These are phyloP conservation scores for Pseudonitzschia pungens DNA, from an alignment of 108 stramenopile genomes.

Conservation along the genomic window DNA sequence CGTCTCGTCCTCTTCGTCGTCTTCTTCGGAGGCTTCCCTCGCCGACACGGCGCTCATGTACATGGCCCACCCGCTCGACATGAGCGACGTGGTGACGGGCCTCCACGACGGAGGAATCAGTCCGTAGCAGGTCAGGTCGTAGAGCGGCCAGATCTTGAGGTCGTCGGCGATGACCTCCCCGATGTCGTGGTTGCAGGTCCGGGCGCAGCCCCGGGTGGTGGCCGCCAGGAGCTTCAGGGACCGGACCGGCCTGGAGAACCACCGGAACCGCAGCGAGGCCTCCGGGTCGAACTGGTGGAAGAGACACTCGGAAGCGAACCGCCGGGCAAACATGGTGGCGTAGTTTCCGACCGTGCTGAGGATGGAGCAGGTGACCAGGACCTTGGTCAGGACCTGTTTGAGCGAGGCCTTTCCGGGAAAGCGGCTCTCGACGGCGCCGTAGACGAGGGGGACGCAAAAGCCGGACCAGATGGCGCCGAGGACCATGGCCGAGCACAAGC, in stretches of 20 bases:
- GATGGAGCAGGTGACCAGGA: not conserved
- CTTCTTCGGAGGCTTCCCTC: not conserved
- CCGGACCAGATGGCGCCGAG: not conserved
- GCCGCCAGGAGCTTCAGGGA: not conserved
- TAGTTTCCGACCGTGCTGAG: constrained; percentile 1
- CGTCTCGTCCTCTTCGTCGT: not conserved
- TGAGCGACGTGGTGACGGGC: constrained; percentile 4
- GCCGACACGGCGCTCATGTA: constrained; percentile 5
- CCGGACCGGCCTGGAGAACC: not conserved
- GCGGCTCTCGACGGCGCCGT: not conserved
- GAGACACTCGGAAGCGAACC: not conserved
- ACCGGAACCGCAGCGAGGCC: not conserved
- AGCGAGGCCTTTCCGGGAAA: constrained; percentile 8
- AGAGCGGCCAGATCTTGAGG: not conserved
- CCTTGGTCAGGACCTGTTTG: not conserved
- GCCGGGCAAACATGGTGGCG: not conserved
- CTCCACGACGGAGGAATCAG: not conserved
- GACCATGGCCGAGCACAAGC: not conserved
- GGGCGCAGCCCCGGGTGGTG: not conserved
- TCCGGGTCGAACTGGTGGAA: not conserved
- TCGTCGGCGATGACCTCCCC: not conserved
- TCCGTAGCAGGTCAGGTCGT: constrained; percentile 1
- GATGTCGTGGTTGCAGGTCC: not conserved
- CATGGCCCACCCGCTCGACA: constrained; percentile 11
- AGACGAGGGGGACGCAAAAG: not conserved